Conservation (phyloP, 768 basidiomycete genomes). For the Leccinum imitatum region DNA sequence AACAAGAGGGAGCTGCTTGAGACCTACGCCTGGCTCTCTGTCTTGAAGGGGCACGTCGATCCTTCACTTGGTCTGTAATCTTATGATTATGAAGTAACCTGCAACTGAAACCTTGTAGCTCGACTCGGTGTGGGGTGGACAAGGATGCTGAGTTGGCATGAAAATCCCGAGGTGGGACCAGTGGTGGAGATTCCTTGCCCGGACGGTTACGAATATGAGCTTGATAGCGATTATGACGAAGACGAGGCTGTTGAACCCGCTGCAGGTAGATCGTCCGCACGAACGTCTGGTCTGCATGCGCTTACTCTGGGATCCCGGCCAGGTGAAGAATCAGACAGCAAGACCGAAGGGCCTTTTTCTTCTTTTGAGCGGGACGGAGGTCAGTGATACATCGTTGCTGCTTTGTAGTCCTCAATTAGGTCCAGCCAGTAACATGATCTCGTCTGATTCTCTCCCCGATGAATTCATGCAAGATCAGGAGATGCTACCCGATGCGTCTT, state of each 20-base stretch:
- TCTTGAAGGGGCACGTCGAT: constrained; percentile 12
- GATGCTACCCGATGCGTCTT: neutral
- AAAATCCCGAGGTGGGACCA: neutral
- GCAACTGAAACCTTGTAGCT: constrained; percentile 13
- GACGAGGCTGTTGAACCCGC: constrained; percentile 2
- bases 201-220: constrained; percentile 17
- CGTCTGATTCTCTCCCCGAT: neutral
- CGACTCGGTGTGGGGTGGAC: constrained; percentile 11
- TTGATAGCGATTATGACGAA: constrained; percentile 30
- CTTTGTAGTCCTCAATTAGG: constrained; percentile 7
- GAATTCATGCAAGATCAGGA: constrained; percentile 6
- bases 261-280: constrained; percentile 1
- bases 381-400: neutral
- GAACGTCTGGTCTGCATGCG: neutral
- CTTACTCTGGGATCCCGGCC: neutral
- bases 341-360: constrained; percentile 4
- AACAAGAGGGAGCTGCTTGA: neutral
- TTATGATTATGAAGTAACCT: neutral
- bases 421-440: constrained; percentile 6
- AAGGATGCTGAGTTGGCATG: neutral
- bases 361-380: constrained; percentile 13
- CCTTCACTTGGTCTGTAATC: constrained; percentile 10
- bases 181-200: constrained; percentile 9
- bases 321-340: constrained; percentile 11
- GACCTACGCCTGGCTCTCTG: constrained; percentile 17